Base-by-base conservation (phyloP, 2,329 filamentous ascomycete genomes). In the Epichloe uncinata region DNA sequence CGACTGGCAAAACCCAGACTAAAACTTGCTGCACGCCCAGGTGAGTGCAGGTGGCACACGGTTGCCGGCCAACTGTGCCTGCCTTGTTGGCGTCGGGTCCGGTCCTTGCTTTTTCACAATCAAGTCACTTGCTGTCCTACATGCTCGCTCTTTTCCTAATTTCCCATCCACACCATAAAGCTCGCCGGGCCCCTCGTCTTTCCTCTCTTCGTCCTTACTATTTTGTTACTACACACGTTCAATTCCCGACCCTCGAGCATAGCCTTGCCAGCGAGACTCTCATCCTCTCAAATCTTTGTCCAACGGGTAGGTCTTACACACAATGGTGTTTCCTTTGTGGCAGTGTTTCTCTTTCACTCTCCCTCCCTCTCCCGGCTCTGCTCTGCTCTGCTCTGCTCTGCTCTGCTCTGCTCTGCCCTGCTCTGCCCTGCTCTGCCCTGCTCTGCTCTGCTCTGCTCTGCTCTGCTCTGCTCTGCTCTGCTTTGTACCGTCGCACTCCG, bases 11-110 rank as follows among this genome's bases (percentile, higher is more conserved):
- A 22, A 9, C 26, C 26, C 26, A 30, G 26, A 30, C 22, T 7
- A 22, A 22, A 26, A 26, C 6, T 30, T 30, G 30, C 30, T 30
- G 30, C 30, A 30, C 8, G 26, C 26, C 26, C 7, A 35, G 34
- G 22, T 43, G 41, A 33, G 18, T 15, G 50, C 50, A 50, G 51
- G 51, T 52, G 51, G 48, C 48, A 52, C 51, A 40, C 47, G 37
- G 38, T 42, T 44, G 48, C 51, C 38, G 49, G 47, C 20, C 51
- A 37, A 33, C 48, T 47, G 47, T 45, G 37, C 51, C 48, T 52
- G 44, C 48, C 51, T 41, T 30, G 40, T 41, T 46, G 30, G 8
- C 30, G 33, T 36, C 22, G n/a, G 37, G 37, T 5, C 40, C 42
- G 45, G 47, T 52, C n/a, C 38, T 49, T 49, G 45, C 45, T 46